Evolutionary conservation across 2,329 filamentous ascomycete genomes (phyloP).

Genomic region (Botrytis fabae): DNA sequence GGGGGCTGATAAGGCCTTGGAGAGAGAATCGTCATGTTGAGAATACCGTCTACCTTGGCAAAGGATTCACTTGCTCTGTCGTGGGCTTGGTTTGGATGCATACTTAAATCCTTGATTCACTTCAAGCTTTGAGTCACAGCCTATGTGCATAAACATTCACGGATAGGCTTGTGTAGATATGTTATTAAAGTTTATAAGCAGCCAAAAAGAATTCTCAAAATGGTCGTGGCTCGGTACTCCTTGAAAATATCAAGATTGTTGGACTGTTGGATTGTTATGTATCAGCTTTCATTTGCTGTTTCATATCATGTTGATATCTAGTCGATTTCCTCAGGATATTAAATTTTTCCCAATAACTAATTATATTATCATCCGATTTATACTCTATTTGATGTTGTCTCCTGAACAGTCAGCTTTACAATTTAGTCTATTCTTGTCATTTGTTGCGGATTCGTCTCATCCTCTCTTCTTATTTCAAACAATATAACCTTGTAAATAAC

Average conservation of each 20-base stretch:
- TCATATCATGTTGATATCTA: not conserved
- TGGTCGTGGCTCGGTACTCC: not conserved
- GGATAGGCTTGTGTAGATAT: not conserved
- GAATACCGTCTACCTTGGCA: not conserved
- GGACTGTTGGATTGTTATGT: not conserved
- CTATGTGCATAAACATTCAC: not conserved
- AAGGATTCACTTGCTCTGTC: not conserved
- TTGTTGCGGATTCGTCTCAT: not conserved
- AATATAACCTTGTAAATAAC: not conserved
- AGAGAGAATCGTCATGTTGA: not conserved
- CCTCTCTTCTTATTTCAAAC: accelerated
- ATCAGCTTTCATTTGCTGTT: not conserved
- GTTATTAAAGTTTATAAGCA: not conserved
- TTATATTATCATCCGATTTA: not conserved
- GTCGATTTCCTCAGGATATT: not conserved
- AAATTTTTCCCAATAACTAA: accelerated
- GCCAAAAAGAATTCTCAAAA: not conserved
- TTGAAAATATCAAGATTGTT: not conserved
- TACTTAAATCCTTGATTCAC: not conserved
- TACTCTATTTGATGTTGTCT: not conserved
- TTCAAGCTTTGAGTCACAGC: not conserved
- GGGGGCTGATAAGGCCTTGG: not conserved
- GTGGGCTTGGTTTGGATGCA: not conserved
- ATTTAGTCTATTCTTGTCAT: not conserved
- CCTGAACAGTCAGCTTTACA: not conserved